Conservation (phyloP, 805 yeast genomes). For the Nakazawaea peltata region DNA sequence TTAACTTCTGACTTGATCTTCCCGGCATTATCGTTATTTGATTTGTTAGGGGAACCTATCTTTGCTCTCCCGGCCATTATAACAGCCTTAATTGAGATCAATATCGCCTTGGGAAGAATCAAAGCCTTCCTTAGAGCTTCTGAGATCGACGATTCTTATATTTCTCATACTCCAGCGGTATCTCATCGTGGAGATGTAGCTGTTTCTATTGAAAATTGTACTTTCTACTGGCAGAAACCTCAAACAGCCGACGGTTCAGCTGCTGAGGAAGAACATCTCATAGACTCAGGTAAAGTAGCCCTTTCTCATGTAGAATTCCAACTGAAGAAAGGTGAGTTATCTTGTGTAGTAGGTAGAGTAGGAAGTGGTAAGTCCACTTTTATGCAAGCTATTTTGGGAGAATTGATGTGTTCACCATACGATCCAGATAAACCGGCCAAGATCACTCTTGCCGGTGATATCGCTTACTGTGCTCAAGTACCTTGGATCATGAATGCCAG, state of each 20-base stretch:
- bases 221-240: slow-evolving; percentile 41
- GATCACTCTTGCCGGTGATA: slow-evolving; percentile 27
- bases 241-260: slow-evolving; percentile 12
- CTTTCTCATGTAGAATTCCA: slow-evolving; percentile 37
- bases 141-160: slow-evolving; percentile 28
- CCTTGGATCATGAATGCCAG: slow-evolving; percentile 98
- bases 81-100: slow-evolving; percentile 48
- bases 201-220: slow-evolving; percentile 38
- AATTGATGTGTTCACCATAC: slow-evolving; percentile 30
- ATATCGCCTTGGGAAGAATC: slow-evolving; percentile 50
- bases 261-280: slow-evolving; percentile 33
- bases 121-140: slow-evolving; percentile 37
- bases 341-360: slow-evolving; percentile 59
- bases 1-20: slow-evolving; percentile 62
- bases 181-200: slow-evolving; percentile 22
- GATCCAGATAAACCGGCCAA: slow-evolving; percentile 17
- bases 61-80: slow-evolving; percentile 50
- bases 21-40: slow-evolving; percentile 58
- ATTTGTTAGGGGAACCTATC: slow-evolving; percentile 50
- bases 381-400: slow-evolving; percentile 47
- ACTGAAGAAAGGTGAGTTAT: slow-evolving; percentile 44
- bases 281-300: slow-evolving; percentile 29
- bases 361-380: slow-evolving; percentile 63
- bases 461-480: slow-evolving; percentile 60
- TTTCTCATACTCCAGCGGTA: slow-evolving; percentile 18